These are phyloP conservation scores for Hygrocybe punicea DNA, from an alignment of 768 basidiomycete species.

Conservation along the genomic window DNA sequence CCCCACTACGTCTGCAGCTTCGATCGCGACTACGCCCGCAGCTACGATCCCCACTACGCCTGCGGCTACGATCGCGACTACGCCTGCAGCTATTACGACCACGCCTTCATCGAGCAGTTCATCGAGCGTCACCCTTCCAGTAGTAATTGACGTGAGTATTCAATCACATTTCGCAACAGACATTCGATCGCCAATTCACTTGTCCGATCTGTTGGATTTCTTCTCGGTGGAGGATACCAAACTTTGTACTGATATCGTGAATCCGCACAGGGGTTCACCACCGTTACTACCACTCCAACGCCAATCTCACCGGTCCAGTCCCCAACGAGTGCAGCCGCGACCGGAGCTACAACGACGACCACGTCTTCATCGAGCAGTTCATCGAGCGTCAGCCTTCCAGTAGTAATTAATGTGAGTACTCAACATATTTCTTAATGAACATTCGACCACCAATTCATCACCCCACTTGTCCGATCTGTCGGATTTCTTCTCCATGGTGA, in stretches of 20 bases:
- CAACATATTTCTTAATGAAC: no score
- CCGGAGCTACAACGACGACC: conserved; percentile 13
- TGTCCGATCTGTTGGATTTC: not conserved
- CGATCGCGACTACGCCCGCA: no score
- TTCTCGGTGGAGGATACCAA: not conserved
- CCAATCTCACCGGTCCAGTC: conserved; percentile 6
- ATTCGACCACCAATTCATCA: not conserved
- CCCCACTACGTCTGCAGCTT: no score
- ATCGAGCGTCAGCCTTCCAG: not conserved
- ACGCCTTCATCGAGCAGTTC: no score
- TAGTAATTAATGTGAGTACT: not conserved
- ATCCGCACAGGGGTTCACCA: conserved; percentile 5
- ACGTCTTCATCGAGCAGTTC: no score
- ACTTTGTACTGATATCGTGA: conserved; percentile 5
- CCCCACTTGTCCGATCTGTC: not conserved
- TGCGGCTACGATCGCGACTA: conserved; percentile 15
- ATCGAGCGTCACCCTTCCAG: not conserved
- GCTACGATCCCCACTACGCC: no score
- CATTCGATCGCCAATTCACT: not conserved
- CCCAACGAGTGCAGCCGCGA: no score
- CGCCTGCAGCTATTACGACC: conserved; percentile 13
- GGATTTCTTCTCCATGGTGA: not conserved
- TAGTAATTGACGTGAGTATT: not conserved
- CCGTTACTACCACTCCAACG: conserved; percentile 11
- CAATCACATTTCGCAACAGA: no score